Conservation (phyloP, 208 protist species). For the Leishmania arabica region DNA sequence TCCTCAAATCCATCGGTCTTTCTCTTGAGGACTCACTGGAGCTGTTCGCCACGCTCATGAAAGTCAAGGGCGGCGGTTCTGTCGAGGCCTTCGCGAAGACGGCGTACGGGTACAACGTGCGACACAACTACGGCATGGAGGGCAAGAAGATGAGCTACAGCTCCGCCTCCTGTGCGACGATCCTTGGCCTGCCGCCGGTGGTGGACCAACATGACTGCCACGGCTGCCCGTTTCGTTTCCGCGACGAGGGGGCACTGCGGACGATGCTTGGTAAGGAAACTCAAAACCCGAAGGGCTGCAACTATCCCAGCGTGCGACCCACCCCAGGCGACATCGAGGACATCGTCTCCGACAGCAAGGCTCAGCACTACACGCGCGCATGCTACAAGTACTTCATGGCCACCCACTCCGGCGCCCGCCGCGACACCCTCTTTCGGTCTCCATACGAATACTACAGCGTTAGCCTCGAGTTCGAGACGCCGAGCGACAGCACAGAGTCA, state of each 20-base stretch:
- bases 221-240: slow-evolving; percentile 91
- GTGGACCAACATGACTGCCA: slow-evolving; percentile 88
- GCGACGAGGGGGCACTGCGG: slow-evolving; percentile 71
- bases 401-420: slow-evolving; percentile 74
- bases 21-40: slow-evolving; percentile 81
- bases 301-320: slow-evolving; percentile 45
- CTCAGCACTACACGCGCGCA: slow-evolving; percentile 88
- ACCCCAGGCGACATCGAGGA: slow-evolving; percentile 81
- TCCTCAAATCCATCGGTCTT: slow-evolving; percentile 91
- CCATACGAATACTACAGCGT: slow-evolving; percentile 87
- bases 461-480: slow-evolving; percentile 56
- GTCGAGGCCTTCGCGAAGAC: slow-evolving; percentile 82
- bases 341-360: slow-evolving; percentile 84
- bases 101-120: slow-evolving; percentile 91
- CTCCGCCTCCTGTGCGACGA: slow-evolving; percentile 75
- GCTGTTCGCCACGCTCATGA: slow-evolving; percentile 89
- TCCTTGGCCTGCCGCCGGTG: slow-evolving; percentile 82
- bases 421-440: slow-evolving; percentile 88
- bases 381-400: slow-evolving; percentile 93
- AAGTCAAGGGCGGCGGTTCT: slow-evolving; percentile 71
- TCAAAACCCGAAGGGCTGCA: slow-evolving; percentile 52
- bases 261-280: slow-evolving; percentile 53
- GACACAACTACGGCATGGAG: slow-evolving; percentile 93
- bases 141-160: slow-evolving; percentile 92
- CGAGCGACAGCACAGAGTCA: slow-evolving; percentile 16